Evolutionary conservation across 192 early-diverging fungal genomes (phyloP), one percentile per base, ranked within the genome.

Genomic region (Coemansia sp.): DNA sequence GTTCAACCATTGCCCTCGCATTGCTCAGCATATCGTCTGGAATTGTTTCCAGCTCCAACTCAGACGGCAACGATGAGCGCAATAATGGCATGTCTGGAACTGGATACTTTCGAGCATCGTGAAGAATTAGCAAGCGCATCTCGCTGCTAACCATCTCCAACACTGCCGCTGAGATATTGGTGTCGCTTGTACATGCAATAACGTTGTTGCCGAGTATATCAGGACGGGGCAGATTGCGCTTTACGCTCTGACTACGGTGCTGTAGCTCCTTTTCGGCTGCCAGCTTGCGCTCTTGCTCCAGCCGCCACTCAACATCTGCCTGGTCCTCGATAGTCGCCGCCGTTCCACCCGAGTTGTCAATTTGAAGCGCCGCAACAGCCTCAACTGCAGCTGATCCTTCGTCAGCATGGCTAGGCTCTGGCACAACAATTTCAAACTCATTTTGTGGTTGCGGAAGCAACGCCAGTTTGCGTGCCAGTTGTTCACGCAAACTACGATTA

Each of bases 341-440:
- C 8, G 62, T 34, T 25, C 75, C 59, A 12, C 26, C 34, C 2
- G 23, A 28, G 4, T 51, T 19, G 10, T 12, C 64, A 46, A 55
- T 63, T 10, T 40, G 17, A 17, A 67, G 44, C 17, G 68, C 68
- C 15, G 60, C 68, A 9, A 69, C 70, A 11, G 52, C 65, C 15
- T 60, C 49, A 3, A 47, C 26, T 2, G 64, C 65, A 12, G 23
- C 15, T 6, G 82, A 74, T 10, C 58, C 65, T 19, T 80, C 60
- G 4, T 55, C 53, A 0, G 15, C 62, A 5, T 38, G 23, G 14
- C 19, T 21, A 14, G 64, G 68, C 28, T 93, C 89, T 1, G 95
- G 96, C 53, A 96, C 71, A 10, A 91, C 87, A 58, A 98, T 87
- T 59, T 94, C 91, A 74, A 95, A 95, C 62, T 96, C 92, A 70